Evolutionary conservation across 1,139 yeast genomes (phyloP).

Genomic region (Arxiozyma bovina): DNA sequence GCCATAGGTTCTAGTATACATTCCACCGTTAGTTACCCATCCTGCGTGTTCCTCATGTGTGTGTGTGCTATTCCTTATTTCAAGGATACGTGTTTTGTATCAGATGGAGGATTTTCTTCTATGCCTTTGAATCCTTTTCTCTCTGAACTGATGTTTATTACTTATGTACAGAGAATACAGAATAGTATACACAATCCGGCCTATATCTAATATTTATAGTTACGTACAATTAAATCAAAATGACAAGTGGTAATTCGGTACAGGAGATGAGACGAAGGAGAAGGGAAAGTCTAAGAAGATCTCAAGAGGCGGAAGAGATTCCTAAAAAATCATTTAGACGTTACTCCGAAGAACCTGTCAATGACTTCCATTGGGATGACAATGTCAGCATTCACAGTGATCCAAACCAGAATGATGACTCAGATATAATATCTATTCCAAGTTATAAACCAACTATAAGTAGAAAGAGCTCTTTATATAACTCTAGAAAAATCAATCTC

Average conservation of each 20-base stretch:
- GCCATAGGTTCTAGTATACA: not conserved
- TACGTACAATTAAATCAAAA: not conserved
- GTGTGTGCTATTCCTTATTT: not conserved
- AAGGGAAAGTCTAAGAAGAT: constrained; percentile 2
- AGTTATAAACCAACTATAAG: not conserved
- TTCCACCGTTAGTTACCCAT: too few relatives aligned
- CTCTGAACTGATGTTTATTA: not conserved
- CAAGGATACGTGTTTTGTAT: not conserved
- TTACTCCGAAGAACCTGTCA: not conserved
- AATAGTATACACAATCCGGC: not conserved
- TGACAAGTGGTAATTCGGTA: not conserved
- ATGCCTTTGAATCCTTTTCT: too few relatives aligned
- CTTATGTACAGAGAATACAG: not conserved
- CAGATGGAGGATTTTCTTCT: too few relatives aligned
- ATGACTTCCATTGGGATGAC: not conserved
- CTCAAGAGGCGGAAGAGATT: constrained; percentile 1
- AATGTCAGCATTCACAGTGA: not conserved
- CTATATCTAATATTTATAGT: not conserved
- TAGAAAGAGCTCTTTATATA: not conserved
- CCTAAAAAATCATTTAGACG: not conserved
- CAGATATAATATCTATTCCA: not conserved
- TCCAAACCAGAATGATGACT: not conserved
- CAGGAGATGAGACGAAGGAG: constrained; percentile 2
- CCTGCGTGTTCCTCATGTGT: too few relatives aligned
- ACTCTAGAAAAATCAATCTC: not conserved